These are phyloP conservation scores for Goffeauzyma gilvescens DNA, from an alignment of 768 basidiomycete species.

Conservation along the genomic window DNA sequence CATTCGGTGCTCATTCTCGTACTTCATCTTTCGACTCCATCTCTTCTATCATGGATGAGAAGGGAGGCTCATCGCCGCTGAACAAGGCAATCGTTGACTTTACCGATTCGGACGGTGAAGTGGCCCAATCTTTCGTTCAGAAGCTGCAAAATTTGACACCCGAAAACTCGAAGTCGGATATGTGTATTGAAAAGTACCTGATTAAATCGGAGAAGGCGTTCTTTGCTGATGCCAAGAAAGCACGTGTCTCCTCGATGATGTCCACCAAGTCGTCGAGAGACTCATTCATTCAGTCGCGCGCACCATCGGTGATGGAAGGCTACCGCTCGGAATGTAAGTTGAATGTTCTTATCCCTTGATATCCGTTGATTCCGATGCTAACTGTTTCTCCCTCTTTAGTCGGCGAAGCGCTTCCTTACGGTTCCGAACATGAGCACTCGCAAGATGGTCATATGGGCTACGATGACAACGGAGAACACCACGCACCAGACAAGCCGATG, in stretches of 20 bases:
- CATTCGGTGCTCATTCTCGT: slow-evolving; percentile 64
- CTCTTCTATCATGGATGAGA: slow-evolving; percentile 76
- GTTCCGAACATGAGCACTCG: slow-evolving; percentile 20
- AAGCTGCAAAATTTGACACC: slow-evolving; percentile 58
- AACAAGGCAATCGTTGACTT: slow-evolving; percentile 89
- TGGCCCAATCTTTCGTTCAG: slow-evolving; percentile 71
- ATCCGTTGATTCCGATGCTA: too few relatives aligned
- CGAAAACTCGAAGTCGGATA: slow-evolving; percentile 73
- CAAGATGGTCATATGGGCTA: slow-evolving; percentile 16
- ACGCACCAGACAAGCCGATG: slow-evolving; percentile 46
- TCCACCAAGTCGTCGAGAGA: slow-evolving; percentile 26
- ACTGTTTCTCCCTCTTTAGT: too few relatives aligned
- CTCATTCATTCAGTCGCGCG: slow-evolving; percentile 26
- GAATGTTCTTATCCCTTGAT: too few relatives aligned
- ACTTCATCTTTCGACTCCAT: slow-evolving; percentile 78
- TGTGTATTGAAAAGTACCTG: slow-evolving; percentile 80
- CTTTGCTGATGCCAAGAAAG: slow-evolving; percentile 74
- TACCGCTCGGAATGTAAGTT: slow-evolving; percentile 53
- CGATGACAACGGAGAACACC: slow-evolving; percentile 37
- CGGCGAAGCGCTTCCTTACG: slow-evolving; percentile 10
- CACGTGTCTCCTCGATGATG: slow-evolving; percentile 48
- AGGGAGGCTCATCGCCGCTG: slow-evolving; percentile 59
- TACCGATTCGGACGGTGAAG: slow-evolving; percentile 81
- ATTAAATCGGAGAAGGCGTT: slow-evolving; percentile 81
- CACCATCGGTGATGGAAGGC: slow-evolving; percentile 29